Evolutionary conservation across 2,329 filamentous ascomycete species (phyloP).

Genomic region (Cercospora sesami): DNA sequence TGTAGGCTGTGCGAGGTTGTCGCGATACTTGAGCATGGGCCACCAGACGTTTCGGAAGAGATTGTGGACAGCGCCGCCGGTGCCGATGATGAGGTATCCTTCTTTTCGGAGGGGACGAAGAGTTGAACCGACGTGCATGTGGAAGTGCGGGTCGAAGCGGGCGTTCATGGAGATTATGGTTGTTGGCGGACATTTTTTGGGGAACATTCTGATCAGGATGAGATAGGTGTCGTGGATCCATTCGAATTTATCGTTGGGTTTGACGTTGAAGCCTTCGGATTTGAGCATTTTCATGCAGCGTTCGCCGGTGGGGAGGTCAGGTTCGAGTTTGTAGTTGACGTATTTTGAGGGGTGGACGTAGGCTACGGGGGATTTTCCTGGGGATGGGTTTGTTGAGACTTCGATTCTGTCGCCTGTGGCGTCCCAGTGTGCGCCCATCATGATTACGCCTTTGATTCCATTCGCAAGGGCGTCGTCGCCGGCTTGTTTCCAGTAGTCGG

Average conservation of each 20-base stretch:
- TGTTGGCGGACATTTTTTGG: conserved; percentile 62
- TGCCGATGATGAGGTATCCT: conserved; percentile 58
- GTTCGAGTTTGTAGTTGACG: conserved; percentile 59
- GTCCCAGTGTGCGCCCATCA: conserved; percentile 72
- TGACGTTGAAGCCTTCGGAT: conserved; percentile 56
- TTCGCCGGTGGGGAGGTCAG: conserved; percentile 57
- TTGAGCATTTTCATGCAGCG: conserved; percentile 54
- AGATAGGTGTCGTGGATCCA: conserved; percentile 74
- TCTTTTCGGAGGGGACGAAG: conserved; percentile 58
- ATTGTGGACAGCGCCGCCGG: conserved; percentile 68
- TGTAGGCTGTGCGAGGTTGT: conserved; percentile 62
- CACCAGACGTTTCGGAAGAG: conserved; percentile 67
- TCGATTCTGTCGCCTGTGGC: conserved; percentile 57
- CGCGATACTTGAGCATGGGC: conserved; percentile 63
- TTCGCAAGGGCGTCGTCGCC: conserved; percentile 63
- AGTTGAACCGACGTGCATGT: conserved; percentile 58
- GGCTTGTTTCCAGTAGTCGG: conserved; percentile 65
- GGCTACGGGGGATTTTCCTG: conserved; percentile 63
- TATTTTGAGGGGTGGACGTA: conserved; percentile 68
- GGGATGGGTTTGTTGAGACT: conserved; percentile 61
- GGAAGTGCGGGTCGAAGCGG: conserved; percentile 57
- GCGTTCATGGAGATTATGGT: conserved; percentile 60
- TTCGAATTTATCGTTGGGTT: conserved; percentile 58
- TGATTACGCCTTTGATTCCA: conserved; percentile 62
- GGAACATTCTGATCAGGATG: conserved; percentile 70